These are phyloP conservation scores for Mortierella sp. DNA, from an alignment of 371 early-diverging fungal species.

Conservation along the genomic window DNA sequence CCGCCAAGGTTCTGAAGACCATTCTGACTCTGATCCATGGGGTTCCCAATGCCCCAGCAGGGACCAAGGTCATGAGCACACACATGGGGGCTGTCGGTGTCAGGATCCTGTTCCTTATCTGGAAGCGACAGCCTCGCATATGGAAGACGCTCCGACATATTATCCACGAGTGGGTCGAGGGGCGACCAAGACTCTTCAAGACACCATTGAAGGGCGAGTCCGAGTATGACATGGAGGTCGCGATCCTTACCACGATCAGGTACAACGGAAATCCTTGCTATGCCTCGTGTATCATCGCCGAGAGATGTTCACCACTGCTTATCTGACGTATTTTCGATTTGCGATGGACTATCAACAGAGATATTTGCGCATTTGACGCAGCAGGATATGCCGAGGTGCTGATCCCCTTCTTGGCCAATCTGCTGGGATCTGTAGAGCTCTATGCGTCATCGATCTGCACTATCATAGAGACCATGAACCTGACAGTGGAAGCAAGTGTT, in stretches of 20 bases:
- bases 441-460: slow-evolving; percentile 60
- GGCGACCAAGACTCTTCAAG: slow-evolving; percentile 51
- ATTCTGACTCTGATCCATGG: slow-evolving; percentile 59
- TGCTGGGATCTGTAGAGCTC: slow-evolving; percentile 64
- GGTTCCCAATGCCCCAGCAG: slow-evolving; percentile 32
- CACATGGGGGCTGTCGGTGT: slow-evolving; percentile 64
- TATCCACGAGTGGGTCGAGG: slow-evolving; percentile 65
- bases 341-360: too few species aligned
- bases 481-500: slow-evolving; percentile 59
- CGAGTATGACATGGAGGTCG: slow-evolving; percentile 64
- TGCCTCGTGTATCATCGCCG: background rate
- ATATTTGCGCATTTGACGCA: slow-evolving; percentile 59
- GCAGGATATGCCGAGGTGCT: slow-evolving; percentile 63
- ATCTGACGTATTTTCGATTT: background rate
- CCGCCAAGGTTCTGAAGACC: slow-evolving; percentile 63
- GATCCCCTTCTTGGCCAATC: slow-evolving; percentile 63
- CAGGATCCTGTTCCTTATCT: slow-evolving; percentile 58
- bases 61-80: slow-evolving; percentile 39
- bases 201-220: slow-evolving; percentile 35
- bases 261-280: background rate
- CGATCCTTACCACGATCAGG: slow-evolving; percentile 64
- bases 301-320: background rate
- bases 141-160: slow-evolving; percentile 70
- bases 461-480: slow-evolving; percentile 60
- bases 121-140: slow-evolving; percentile 65